A percentile compares a stretch with the other conserved stretches of the same genome.
Evolutionary conservation across 176 grass and related monocot species (phyloP).

Genomic region (Dactylis glomerata): DNA sequence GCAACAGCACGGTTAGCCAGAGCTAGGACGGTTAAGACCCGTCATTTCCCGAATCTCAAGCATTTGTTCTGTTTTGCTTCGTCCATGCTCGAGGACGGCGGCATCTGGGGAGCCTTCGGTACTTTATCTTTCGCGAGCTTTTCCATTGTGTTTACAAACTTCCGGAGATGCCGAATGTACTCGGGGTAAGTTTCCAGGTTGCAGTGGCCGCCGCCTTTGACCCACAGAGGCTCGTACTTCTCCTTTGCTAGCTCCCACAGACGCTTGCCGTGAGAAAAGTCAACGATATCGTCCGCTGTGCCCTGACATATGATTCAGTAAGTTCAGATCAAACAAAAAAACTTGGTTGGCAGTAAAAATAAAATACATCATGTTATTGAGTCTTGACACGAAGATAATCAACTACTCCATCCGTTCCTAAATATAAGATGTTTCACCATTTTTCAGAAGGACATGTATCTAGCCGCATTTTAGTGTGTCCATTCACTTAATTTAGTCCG

Average conservation of each 20-base stretch:
- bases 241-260: constrained; percentile 88
- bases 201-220: constrained; percentile 90
- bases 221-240: constrained; percentile 90
- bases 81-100: constrained; percentile 38
- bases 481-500: too few species aligned
- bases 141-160: constrained; percentile 85
- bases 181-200: constrained; percentile 91
- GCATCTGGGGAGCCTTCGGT: constrained; percentile 15
- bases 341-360: background rate
- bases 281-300: constrained; percentile 82
- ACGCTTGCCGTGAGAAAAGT: constrained; percentile 87
- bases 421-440: too few species aligned
- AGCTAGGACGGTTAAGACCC: background rate
- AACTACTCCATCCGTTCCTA: background rate
- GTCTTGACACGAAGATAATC: background rate
- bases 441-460: too few species aligned
- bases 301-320: constrained; percentile 43
- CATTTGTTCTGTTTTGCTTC: constrained; percentile 79
- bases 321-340: background rate
- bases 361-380: background rate
- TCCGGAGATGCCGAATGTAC: constrained; percentile 84
- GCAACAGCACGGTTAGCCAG: constrained; percentile 6
- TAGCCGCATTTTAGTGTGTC: too few species aligned
- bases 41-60: constrained; percentile 89
- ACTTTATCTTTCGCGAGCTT: constrained; percentile 47